Base-by-base conservation (phyloP, 768 basidiomycete species). In the Lactarius sp. region DNA sequence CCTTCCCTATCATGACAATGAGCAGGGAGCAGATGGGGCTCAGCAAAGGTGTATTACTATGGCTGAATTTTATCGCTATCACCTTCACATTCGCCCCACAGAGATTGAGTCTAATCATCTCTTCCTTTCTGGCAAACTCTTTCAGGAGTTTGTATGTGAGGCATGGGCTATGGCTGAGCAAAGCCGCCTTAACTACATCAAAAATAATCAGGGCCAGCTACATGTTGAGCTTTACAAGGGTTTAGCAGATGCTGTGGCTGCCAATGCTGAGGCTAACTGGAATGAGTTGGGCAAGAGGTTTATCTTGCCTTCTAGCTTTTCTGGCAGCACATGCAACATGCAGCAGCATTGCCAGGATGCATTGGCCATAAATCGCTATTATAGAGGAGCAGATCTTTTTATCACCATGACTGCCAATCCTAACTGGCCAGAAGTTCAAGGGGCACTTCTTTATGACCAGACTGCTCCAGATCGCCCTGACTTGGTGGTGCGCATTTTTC, bases 351-450 rank as follows among this genome's bases (percentile, higher is more conserved):
- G 41, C 12, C 41, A 41, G 16, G 41, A 55, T 55, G 53, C 58
- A 7, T 41, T 42, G 13, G 46, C 55, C 46, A 55, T 65, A 8
- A 52, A 52, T 9, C 31, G 41, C 18, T 52, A 39, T 9, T 59
- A 7, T 59, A 36, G 58, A 9, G 50, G 50, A 85, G 27, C 27
- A 27, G 27, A 27, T 27, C 27, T 27, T 27, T 27, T 27, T 27
- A 3, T 27, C 2, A 27, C 81, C 0, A 76, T 83, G 72, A 85
- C 82, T 10, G 72, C 75, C 8, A 85, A 84, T 73, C 79, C 80
- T 0, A 52, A 71, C 0, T 85, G 83, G 83, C 69, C 69, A 1
- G 82, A 61, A 4, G 46, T 57, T 3, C 27, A 27, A 27, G 27
- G 27, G 2, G 27, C 27, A 27, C 27, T 27, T 27, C 27, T 27